Evolutionary conservation across 2,329 filamentous ascomycete genomes (phyloP).

Genomic region (Lasiodiplodia hormozganensis): DNA sequence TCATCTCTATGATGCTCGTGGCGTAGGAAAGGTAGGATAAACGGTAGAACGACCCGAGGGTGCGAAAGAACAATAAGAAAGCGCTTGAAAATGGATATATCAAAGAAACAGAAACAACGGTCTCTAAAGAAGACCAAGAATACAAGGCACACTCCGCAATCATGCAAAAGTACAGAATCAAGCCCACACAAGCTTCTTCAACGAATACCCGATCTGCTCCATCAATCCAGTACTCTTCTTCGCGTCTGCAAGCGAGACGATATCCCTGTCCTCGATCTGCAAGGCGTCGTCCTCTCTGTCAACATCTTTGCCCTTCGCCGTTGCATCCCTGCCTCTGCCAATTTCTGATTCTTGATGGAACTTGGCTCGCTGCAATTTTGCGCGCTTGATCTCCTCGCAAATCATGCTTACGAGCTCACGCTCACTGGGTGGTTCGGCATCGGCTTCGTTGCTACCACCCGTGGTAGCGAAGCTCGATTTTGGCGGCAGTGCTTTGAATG

Average conservation of each 20-base stretch:
- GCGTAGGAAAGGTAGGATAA: background rate
- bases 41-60: background rate
- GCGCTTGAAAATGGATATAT: slow-evolving; percentile 17
- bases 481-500: slow-evolving; percentile 63
- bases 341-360: slow-evolving; percentile 35
- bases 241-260: slow-evolving; percentile 85
- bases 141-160: background rate
- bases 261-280: slow-evolving; percentile 66
- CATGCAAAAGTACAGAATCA: slow-evolving; percentile 39
- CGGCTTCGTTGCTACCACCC: slow-evolving; percentile 33
- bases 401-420: slow-evolving; percentile 67
- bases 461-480: slow-evolving; percentile 47
- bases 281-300: slow-evolving; percentile 35
- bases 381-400: slow-evolving; percentile 76
- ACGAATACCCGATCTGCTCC: slow-evolving; percentile 84
- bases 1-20: slow-evolving; percentile 24
- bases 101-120: background rate
- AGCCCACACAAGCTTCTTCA: slow-evolving; percentile 94
- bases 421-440: slow-evolving; percentile 51
- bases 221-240: slow-evolving; percentile 85
- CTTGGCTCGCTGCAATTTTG: slow-evolving; percentile 58
- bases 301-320: slow-evolving; percentile 37
- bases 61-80: background rate
- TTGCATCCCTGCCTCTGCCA: slow-evolving; percentile 52
- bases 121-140: background rate